Evolutionary conservation across 1,284 basidiomycete genomes (phyloP).

Genomic region (Leccinum pachyderme): DNA sequence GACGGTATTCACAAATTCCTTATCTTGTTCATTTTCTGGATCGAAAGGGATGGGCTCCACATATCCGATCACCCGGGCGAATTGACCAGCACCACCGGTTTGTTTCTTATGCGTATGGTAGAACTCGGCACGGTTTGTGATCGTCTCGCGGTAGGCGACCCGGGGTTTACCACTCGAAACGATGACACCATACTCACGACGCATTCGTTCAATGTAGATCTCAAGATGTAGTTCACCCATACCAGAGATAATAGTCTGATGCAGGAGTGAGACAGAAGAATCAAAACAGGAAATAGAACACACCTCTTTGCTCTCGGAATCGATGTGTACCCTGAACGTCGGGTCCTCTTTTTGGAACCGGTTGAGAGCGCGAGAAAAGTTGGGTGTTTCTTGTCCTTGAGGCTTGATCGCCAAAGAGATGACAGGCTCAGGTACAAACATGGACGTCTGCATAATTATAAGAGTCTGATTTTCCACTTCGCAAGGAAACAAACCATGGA

Average conservation of each 20-base stretch:
- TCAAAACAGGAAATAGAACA: constrained; percentile 4
- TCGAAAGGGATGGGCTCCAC: constrained; percentile 90
- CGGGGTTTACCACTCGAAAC: constrained; percentile 95
- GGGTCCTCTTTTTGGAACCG: constrained; percentile 99
- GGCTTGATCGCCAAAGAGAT: constrained; percentile 95
- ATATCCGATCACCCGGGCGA: constrained; percentile 88
- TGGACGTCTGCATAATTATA: constrained; percentile 70
- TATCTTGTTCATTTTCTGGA: constrained; percentile 56
- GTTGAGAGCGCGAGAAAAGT: constrained; percentile 95
- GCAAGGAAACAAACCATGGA: constrained; percentile 69
- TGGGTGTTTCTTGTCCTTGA: constrained; percentile 88
- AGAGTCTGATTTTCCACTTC: constrained; percentile 1
- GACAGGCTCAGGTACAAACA: constrained; percentile 99
- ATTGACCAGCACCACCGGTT: constrained; percentile 96
- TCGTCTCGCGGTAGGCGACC: constrained; percentile 96
- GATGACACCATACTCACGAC: constrained; percentile 93
- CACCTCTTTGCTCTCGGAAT: constrained; percentile 91
- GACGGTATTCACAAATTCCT: constrained; percentile 85
- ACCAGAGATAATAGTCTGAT: constrained; percentile 96
- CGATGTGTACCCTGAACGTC: constrained; percentile 97
- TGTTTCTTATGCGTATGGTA: constrained; percentile 98
- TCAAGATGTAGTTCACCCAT: constrained; percentile 99
- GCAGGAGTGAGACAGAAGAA: constrained; percentile 1
- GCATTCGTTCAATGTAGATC: constrained; percentile 99
- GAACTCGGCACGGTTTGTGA: constrained; percentile 82